Percentiles rank a stretch among this genome's conserved stretches.
Evolutionary conservation across 495 filamentous ascomycete species (phyloP).

Genomic region (Aspergillus incahuasiensis): DNA sequence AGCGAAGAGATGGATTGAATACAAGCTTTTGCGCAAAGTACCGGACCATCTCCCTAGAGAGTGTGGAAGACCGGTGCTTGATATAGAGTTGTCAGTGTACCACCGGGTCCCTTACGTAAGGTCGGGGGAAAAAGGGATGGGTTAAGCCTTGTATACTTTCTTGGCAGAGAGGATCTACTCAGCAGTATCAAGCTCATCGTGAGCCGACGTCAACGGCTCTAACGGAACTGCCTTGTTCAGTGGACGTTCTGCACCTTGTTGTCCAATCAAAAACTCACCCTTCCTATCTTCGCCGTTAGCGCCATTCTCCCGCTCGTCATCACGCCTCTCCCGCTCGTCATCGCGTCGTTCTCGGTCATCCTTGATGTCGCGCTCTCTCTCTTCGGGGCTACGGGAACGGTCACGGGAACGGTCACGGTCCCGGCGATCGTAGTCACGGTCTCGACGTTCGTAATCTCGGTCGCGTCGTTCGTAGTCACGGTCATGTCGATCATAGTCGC

Average conservation of each 20-base stretch:
- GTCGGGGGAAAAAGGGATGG: not conserved
- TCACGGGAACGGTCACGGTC: conserved; percentile 65
- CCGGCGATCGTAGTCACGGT: conserved; percentile 55
- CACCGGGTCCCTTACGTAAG: not conserved
- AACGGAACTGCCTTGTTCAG: conserved; percentile 40
- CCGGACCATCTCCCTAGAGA: conserved; percentile 1
- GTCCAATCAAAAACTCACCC: conserved; percentile 52
- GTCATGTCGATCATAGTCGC: conserved; percentile 63
- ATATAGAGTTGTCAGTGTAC: not conserved
- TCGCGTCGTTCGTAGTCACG: conserved; percentile 63
- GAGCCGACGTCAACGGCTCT: conserved; percentile 75
- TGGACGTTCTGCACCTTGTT: not conserved
- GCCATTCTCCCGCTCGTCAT: conserved; percentile 49
- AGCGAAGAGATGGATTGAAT: not conserved
- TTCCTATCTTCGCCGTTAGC: conserved; percentile 70
- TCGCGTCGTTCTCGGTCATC: conserved; percentile 65
- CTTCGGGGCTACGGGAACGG: conserved; percentile 66
- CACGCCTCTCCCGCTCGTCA: conserved; percentile 56
- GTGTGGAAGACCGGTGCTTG: not conserved
- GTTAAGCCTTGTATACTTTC: not conserved
- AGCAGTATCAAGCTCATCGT: conserved; percentile 96
- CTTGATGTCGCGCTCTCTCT: conserved; percentile 60
- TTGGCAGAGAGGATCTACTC: conserved; percentile 56
- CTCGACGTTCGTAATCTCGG: conserved; percentile 73
- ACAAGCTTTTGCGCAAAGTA: conserved; percentile 7